These are phyloP conservation scores for Thelephora aurantiotincta DNA, from an alignment of 768 basidiomycete species.

Conservation along the genomic window DNA sequence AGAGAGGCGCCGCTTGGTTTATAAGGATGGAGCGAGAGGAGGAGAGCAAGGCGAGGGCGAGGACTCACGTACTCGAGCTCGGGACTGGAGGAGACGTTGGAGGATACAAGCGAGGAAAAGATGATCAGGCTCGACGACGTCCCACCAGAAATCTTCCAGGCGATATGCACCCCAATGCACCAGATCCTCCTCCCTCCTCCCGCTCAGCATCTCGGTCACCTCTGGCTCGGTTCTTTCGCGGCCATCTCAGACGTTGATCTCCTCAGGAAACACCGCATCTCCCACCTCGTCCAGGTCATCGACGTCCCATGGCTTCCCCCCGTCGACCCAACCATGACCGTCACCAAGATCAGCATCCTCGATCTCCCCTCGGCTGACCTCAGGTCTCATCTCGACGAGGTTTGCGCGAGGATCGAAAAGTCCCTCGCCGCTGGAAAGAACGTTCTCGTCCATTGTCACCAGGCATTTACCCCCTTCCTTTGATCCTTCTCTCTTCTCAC, in stretches of 20 bases:
- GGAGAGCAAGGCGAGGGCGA: no score
- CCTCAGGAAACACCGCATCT: constrained; percentile 34
- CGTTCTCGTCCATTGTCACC: constrained; percentile 71
- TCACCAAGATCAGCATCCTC: constrained; percentile 43
- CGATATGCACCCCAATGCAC: constrained; percentile 82
- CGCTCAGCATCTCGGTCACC: constrained; percentile 27
- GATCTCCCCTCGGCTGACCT: constrained; percentile 51
- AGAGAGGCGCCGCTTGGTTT: no score
- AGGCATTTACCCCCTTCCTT: constrained; percentile 30
- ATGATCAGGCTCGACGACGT: constrained; percentile 76
- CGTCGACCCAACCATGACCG: constrained; percentile 17
- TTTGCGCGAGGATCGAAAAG: constrained; percentile 32
- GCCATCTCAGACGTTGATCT: constrained; percentile 42
- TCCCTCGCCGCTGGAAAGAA: constrained; percentile 45
- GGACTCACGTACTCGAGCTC: no score
- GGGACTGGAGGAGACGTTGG: neutral
- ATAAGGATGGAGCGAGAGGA: no score
- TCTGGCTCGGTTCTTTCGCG: constrained; percentile 57
- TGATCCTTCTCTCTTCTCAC: neutral
- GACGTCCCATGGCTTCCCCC: constrained; percentile 49
- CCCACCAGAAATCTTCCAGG: constrained; percentile 63
- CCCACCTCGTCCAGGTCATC: constrained; percentile 51
- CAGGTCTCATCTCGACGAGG: constrained; percentile 38
- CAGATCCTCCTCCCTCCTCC: constrained; percentile 34
- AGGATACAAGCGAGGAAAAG: constrained; percentile 1